Percentiles rank a stretch among this genome's conserved stretches.
phyloP scores from a whole-genome alignment of 495 filamentous ascomycete species.

The Hypoxylon rickii region DNA sequence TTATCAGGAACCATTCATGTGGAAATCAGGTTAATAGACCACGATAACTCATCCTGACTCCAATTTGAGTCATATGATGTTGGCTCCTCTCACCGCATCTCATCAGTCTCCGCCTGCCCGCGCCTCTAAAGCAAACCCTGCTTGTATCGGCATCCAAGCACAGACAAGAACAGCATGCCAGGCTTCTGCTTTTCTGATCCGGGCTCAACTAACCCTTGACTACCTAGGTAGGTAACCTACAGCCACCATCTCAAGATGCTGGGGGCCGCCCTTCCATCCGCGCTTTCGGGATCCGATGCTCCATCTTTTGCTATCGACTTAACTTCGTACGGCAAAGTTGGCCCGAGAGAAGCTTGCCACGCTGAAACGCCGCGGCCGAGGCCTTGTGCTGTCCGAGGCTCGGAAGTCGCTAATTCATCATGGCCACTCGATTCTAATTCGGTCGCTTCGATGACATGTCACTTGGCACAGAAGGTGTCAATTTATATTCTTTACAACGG shows the following conservation, averaged over 20 bases:
- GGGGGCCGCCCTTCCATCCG: conserved; percentile 1
- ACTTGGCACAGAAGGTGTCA: conserved; percentile 8
- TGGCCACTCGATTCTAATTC: conserved; percentile 8
- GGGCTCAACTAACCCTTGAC: not conserved
- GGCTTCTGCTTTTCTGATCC: too few species aligned
- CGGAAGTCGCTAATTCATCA: conserved; percentile 15
- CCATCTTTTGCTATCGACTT: not conserved
- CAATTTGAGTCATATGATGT: conserved; percentile 31
- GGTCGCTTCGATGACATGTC: conserved; percentile 17
- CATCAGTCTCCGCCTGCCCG: conserved; percentile 22
- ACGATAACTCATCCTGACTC: conserved; percentile 1
- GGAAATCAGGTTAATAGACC: conserved; percentile 17
- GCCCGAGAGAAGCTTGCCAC: conserved; percentile 18
- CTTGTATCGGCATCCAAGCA: conserved; percentile 17
- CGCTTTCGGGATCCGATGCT: conserved; percentile 10
- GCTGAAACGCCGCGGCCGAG: conserved; percentile 26
- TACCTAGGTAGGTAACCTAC: conserved; percentile 14
- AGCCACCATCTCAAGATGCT: conserved; percentile 16
- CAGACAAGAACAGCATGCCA: not conserved
- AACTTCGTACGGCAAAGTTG: conserved; percentile 14
- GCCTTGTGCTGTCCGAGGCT: conserved; percentile 23
- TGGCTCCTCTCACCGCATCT: conserved; percentile 30
- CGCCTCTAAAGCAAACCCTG: conserved; percentile 17
- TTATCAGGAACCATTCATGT: conserved; percentile 12
- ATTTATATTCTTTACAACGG: conserved; percentile 3